Percentiles rank a stretch among this genome's conserved stretches.
phyloP scores from a whole-genome alignment of 1,284 basidiomycete species.

The Irpex lacteus region DNA sequence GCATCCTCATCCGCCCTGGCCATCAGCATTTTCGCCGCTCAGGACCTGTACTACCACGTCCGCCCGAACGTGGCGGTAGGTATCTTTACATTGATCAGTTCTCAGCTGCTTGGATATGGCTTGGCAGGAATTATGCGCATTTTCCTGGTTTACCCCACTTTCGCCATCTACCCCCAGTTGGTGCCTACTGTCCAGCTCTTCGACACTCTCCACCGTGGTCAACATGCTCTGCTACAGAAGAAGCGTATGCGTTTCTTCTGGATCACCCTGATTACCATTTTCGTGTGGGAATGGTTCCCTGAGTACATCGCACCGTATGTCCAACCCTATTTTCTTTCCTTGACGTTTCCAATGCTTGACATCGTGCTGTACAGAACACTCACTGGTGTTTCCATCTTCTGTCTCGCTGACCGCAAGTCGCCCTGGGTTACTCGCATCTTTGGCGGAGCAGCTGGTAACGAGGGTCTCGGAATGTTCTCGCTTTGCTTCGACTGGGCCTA shows the following conservation, averaged over 20 bases:
- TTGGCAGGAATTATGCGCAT: slow-evolving; percentile 25
- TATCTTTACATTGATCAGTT: slow-evolving; percentile 32
- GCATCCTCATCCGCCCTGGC: slow-evolving; percentile 23
- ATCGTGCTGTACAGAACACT: slow-evolving; percentile 35
- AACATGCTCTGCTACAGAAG: slow-evolving; percentile 41
- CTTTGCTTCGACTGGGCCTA: slow-evolving; percentile 60
- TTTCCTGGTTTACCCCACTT: slow-evolving; percentile 37
- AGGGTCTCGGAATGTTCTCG: slow-evolving; percentile 46
- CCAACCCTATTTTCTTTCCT: slow-evolving; percentile 4
- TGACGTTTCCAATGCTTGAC: neutral
- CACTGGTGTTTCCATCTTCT: slow-evolving; percentile 58
- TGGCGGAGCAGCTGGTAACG: slow-evolving; percentile 44
- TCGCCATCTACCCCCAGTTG: slow-evolving; percentile 22
- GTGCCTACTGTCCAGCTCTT: slow-evolving; percentile 50
- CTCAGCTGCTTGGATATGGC: slow-evolving; percentile 32
- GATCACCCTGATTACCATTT: slow-evolving; percentile 45
- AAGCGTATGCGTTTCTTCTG: slow-evolving; percentile 60
- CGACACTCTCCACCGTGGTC: slow-evolving; percentile 52
- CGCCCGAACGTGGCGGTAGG: slow-evolving; percentile 33
- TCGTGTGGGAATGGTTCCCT: slow-evolving; percentile 40
- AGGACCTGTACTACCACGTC: slow-evolving; percentile 35
- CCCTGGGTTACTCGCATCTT: slow-evolving; percentile 60
- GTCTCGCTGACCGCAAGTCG: slow-evolving; percentile 49
- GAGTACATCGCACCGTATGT: slow-evolving; percentile 36
- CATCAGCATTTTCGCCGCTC: slow-evolving; percentile 30